phyloP scores from a whole-genome alignment of 2,329 filamentous ascomycete genomes.

The Ophiosphaerella narmari region DNA sequence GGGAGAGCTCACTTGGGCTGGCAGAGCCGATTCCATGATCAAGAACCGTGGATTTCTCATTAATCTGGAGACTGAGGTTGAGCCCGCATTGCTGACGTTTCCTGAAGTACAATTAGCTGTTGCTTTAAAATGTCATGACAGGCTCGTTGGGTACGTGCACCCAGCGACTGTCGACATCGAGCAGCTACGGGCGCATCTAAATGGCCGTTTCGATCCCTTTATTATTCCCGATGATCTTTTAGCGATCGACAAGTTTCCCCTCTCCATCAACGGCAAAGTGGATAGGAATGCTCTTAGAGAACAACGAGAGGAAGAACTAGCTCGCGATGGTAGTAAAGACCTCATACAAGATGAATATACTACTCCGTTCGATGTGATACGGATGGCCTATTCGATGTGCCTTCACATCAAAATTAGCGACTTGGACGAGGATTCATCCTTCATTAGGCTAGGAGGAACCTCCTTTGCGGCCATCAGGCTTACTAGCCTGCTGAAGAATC shows the following conservation, averaged over 20 bases:
- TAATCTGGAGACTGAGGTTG: slow-evolving; percentile 42
- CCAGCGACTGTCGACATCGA: slow-evolving; percentile 7
- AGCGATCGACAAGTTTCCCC: slow-evolving; percentile 4
- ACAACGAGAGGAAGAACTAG: neutral
- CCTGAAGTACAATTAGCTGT: slow-evolving; percentile 16
- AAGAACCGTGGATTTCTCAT: slow-evolving; percentile 42
- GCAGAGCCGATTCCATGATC: slow-evolving; percentile 25
- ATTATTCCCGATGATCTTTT: slow-evolving; percentile 10
- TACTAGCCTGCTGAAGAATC: slow-evolving; percentile 5
- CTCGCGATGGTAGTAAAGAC: neutral
- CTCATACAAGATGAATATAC: neutral
- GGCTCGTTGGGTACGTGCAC: slow-evolving; percentile 21
- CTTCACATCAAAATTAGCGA: slow-evolving; percentile 4
- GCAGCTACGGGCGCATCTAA: slow-evolving; percentile 5
- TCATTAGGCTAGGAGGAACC: slow-evolving; percentile 4
- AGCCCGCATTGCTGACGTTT: slow-evolving; percentile 23
- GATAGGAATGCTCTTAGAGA: slow-evolving; percentile 5
- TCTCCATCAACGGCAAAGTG: slow-evolving; percentile 10
- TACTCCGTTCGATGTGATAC: neutral
- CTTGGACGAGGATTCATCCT: slow-evolving; percentile 5
- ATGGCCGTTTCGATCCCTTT: slow-evolving; percentile 6
- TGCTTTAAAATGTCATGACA: slow-evolving; percentile 17
- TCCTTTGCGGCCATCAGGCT: slow-evolving; percentile 7
- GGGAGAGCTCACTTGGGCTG: slow-evolving; percentile 18
- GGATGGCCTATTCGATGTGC: neutral